These are phyloP conservation scores for Carallia brachiata DNA, from an alignment of 345 rosid species.

Conservation along the genomic window DNA sequence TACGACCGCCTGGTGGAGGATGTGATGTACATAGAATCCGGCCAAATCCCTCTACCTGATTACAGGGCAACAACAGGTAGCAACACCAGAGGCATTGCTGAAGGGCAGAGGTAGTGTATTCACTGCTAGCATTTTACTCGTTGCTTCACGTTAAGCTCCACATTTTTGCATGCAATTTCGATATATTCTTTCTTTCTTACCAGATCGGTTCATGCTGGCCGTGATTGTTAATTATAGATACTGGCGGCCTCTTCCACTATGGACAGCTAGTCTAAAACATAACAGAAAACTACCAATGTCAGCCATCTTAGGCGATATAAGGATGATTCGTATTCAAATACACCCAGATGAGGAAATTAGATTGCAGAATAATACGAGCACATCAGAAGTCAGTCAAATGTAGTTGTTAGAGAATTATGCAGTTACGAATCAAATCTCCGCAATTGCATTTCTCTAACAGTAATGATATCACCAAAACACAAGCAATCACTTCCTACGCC, in stretches of 20 bases:
- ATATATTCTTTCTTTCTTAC: no score
- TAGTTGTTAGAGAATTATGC: no score
- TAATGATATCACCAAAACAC: no score
- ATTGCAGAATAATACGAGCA: slow-evolving; percentile 3
- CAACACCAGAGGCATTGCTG: slow-evolving; percentile 33
- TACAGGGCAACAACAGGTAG: slow-evolving; percentile 39
- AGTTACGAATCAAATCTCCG: no score
- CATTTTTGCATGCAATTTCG: not conserved
- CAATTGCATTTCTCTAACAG: no score
- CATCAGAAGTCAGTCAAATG: not conserved
- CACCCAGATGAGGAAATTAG: not conserved
- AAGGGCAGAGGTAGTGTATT: slow-evolving; percentile 38
- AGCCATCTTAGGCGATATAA: not conserved
- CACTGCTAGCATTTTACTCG: not conserved
- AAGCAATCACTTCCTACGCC: no score
- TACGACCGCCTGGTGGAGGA: slow-evolving; percentile 78
- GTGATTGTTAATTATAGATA: not conserved
- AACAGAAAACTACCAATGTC: not conserved
- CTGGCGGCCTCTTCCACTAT: not conserved
- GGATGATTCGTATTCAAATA: not conserved
- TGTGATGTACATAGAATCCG: slow-evolving; percentile 65
- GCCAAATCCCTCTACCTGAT: slow-evolving; percentile 61
- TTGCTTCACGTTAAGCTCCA: no score
- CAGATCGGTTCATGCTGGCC: not conserved
- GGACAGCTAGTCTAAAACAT: not conserved